phyloP scores from a whole-genome alignment of 2,329 filamentous ascomycete genomes.

The Amesomyces nigricolor region DNA sequence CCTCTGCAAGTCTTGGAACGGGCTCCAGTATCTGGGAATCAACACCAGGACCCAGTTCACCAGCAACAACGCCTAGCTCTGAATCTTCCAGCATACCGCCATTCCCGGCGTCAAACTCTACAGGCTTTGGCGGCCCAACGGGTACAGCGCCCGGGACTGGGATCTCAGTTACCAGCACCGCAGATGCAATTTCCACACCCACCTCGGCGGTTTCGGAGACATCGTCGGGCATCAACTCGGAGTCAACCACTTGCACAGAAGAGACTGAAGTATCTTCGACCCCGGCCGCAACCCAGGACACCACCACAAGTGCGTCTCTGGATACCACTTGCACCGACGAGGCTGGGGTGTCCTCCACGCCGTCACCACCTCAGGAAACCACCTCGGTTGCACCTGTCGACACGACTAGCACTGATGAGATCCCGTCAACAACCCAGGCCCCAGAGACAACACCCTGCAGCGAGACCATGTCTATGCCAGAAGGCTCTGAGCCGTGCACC shows the following conservation, averaged over 20 bases:
- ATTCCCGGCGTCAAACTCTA: background rate
- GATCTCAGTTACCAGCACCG: background rate
- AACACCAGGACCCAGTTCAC: too few relatives aligned
- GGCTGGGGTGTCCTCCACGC: conserved; percentile 1
- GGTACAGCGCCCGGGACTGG: background rate
- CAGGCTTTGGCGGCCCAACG: background rate
- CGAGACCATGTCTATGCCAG: conserved; percentile 1
- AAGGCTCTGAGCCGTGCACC: background rate
- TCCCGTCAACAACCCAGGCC: conserved; percentile 1
- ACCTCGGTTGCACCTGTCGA: conserved; percentile 11
- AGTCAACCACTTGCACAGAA: background rate
- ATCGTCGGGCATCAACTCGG: too few relatives aligned
- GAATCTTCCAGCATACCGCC: background rate
- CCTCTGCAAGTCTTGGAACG: background rate
- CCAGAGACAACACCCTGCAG: background rate
- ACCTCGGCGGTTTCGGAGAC: too few relatives aligned
- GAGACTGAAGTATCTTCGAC: conserved; percentile 4
- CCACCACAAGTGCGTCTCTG: conserved; percentile 7
- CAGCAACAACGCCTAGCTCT: background rate
- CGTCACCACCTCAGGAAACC: conserved; percentile 13
- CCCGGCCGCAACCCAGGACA: conserved; percentile 14
- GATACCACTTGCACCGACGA: conserved; percentile 11
- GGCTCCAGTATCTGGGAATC: background rate
- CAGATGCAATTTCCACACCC: background rate
- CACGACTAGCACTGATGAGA: conserved; percentile 22